Base-by-base conservation (phyloP, 441 rosid genomes). In the Aleurites moluccanus region DNA sequence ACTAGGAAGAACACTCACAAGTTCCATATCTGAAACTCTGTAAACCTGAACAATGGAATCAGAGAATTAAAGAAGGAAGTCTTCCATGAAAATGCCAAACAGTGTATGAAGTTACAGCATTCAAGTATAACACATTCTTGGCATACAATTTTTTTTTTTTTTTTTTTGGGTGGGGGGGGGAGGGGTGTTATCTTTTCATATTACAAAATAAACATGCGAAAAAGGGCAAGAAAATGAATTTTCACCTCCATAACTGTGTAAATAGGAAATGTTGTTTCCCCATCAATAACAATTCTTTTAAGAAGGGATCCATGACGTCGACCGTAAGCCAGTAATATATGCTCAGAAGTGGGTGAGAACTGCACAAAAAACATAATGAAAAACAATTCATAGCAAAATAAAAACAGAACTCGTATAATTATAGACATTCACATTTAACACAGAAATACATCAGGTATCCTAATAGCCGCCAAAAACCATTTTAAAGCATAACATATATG, bases 271-370 rank as follows among this genome's bases (percentile, higher is more conserved):
- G 94, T 81, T 66, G 85, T 79, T 82, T 89, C 93, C 78, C 96
- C 96, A 69, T 92, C 96, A 78, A 89, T 87, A 49, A 89, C 88
- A 67, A 93, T 83, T 77, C 96, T 90, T 84, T 87, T 92, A 38
- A 92, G 91, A 64, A 94, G 91, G 25, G 97, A 92, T 70, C 89
- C 89, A 70, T 94, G 97, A 50, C 93, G 95, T 57, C 97, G 86
- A 10, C 98, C 98, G 76, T 94, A 94, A 47, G 96, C 96, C 80
- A 94, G 88, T 64, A 94, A 78, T 77, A 92, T 80, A 70, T 92
- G 97, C 88, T 94, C 97, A 10, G 95, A 92, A 23, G 97, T 89
- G 6, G 97, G 98, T 50, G 98, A 92, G 79, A 94, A 92, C 93
- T 94, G 88, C 88, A 88, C 25, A 45, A 10, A 64, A 33, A 72